Conservation (phyloP, 345 rosid species). For the Gossypium turneri region DNA sequence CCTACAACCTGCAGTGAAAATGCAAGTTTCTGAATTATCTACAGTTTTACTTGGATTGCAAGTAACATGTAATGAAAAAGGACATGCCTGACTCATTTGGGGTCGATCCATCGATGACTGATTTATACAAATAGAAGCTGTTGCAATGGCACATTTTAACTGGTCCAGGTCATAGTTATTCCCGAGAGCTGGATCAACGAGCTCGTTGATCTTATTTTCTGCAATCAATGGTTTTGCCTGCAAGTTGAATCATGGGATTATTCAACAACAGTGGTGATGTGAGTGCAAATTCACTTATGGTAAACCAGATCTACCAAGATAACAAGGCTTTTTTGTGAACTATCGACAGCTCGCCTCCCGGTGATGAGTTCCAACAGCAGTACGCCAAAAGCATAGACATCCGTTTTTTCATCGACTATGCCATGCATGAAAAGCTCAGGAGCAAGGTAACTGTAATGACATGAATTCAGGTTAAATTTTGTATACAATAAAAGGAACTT, state of each 20-base stretch:
- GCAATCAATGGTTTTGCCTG: constrained; percentile 74
- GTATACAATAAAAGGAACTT: background rate
- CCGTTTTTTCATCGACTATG: constrained; percentile 87
- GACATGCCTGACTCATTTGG: constrained; percentile 74
- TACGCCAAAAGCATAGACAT: constrained; percentile 89
- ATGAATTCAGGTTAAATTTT: constrained; percentile 9
- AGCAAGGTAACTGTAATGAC: constrained; percentile 61
- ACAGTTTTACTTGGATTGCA: background rate
- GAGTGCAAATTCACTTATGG: constrained; percentile 2
- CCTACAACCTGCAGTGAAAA: constrained; percentile 42
- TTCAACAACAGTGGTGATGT: background rate
- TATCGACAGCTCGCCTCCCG: constrained; percentile 74
- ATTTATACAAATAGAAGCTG: constrained; percentile 60
- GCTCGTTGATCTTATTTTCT: constrained; percentile 43
- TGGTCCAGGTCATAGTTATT: constrained; percentile 46
- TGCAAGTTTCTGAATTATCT: background rate
- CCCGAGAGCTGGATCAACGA: constrained; percentile 61
- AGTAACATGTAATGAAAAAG: background rate
- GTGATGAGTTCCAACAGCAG: constrained; percentile 76
- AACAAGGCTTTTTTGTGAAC: constrained; percentile 76
- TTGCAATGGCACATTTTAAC: constrained; percentile 38
- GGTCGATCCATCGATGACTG: constrained; percentile 59
- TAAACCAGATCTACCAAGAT: constrained; percentile 67
- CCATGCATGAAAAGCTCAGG: constrained; percentile 96
- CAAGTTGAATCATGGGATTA: background rate